These are phyloP conservation scores for Meyerozyma elateridarum DNA, from an alignment of 1,139 yeast genomes.

Conservation along the genomic window DNA sequence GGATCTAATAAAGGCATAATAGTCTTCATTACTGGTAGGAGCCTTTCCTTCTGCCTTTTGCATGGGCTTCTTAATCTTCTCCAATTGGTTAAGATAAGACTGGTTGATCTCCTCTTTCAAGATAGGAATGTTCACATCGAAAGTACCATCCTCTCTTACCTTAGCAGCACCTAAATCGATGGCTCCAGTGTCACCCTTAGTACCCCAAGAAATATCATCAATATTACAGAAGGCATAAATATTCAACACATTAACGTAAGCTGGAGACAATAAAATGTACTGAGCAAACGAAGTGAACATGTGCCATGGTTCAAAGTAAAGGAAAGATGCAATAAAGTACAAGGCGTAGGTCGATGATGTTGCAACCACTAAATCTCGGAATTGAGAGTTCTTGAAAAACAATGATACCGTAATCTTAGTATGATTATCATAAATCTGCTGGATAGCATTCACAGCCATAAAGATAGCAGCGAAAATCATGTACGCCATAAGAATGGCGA, in stretches of 20 bases:
- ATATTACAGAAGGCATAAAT: slow-evolving; percentile 49
- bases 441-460: slow-evolving; percentile 44
- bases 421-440: slow-evolving; percentile 26
- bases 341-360: slow-evolving; percentile 44
- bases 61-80: slow-evolving; percentile 49
- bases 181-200: slow-evolving; percentile 31
- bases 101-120: slow-evolving; percentile 56
- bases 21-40: slow-evolving; percentile 52
- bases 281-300: slow-evolving; percentile 47
- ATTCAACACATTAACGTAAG: slow-evolving; percentile 44
- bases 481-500: slow-evolving; percentile 25
- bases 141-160: slow-evolving; percentile 60
- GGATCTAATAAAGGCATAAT: slow-evolving; percentile 76
- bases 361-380: slow-evolving; percentile 46
- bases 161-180: slow-evolving; percentile 48
- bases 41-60: slow-evolving; percentile 26
- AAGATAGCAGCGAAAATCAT: slow-evolving; percentile 44
- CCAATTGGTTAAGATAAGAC: slow-evolving; percentile 57
- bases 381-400: slow-evolving; percentile 39
- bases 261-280: slow-evolving; percentile 43
- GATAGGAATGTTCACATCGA: slow-evolving; percentile 69
- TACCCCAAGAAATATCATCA: slow-evolving; percentile 50
- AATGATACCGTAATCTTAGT: slow-evolving; percentile 33
- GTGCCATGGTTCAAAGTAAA: slow-evolving; percentile 49
- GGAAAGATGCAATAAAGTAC: slow-evolving; percentile 42